Conservation (phyloP, 768 basidiomycete genomes). For the Lyophyllum atratum region DNA sequence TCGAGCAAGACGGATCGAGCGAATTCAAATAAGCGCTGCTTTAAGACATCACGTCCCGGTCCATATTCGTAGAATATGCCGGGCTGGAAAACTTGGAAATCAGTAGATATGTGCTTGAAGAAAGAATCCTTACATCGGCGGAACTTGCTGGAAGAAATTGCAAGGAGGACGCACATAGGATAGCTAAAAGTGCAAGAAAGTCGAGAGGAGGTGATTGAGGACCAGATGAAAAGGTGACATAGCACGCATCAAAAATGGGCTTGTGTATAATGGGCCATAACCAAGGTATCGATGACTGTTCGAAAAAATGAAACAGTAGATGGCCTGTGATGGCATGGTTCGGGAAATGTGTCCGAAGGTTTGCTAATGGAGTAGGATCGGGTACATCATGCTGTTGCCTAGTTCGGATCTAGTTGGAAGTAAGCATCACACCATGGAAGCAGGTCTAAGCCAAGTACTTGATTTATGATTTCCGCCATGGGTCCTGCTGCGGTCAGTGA, state of each 20-base stretch:
- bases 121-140: slow-evolving; percentile 12
- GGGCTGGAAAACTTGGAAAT: slow-evolving; percentile 3
- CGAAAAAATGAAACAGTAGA: slow-evolving; percentile 17
- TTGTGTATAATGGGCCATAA: slow-evolving; percentile 19
- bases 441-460: not conserved
- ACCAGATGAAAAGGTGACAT: slow-evolving; percentile 8
- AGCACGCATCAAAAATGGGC: slow-evolving; percentile 12
- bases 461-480: slow-evolving; percentile 10
- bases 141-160: slow-evolving; percentile 18
- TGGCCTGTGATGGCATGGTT: slow-evolving; percentile 15
- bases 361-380: slow-evolving; percentile 1
- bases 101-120: not conserved
- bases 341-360: slow-evolving; percentile 17
- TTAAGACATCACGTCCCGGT: slow-evolving; percentile 14
- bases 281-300: slow-evolving; percentile 16
- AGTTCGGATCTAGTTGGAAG: not conserved
- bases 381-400: slow-evolving; percentile 3
- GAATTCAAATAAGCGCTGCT: slow-evolving; percentile 17
- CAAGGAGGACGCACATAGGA: slow-evolving; percentile 16
- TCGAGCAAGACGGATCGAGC: slow-evolving; percentile 9
- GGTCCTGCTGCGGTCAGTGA: not conserved
- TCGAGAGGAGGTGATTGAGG: slow-evolving; percentile 12
- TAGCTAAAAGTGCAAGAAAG: slow-evolving; percentile 15
- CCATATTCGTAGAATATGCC: slow-evolving; percentile 10
- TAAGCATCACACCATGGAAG: not conserved